Evolutionary conservation across 2,329 filamentous ascomycete species (phyloP).

Genomic region (Neobulgaria alba): DNA sequence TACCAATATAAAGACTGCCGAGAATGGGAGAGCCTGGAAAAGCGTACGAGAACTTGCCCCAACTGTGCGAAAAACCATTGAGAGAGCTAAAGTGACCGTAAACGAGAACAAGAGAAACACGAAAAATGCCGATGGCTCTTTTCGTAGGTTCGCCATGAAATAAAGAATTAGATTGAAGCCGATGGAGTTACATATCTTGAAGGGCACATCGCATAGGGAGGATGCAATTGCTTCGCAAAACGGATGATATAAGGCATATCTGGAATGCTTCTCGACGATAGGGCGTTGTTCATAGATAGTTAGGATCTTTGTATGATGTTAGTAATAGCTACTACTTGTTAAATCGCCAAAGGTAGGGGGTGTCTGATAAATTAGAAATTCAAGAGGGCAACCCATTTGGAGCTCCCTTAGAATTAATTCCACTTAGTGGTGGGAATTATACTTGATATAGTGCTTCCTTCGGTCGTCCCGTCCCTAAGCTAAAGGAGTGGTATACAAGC

Average conservation of each 20-base stretch:
- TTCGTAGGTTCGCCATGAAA: slow-evolving; percentile 68
- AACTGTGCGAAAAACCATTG: slow-evolving; percentile 78
- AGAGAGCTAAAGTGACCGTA: slow-evolving; percentile 44
- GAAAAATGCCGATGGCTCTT: slow-evolving; percentile 67
- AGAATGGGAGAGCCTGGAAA: slow-evolving; percentile 53
- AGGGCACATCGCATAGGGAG: slow-evolving; percentile 78
- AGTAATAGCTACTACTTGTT: no score
- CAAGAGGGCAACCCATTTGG: slow-evolving; percentile 36
- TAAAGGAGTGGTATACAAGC: no score
- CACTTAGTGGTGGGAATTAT: no score
- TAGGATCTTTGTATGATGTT: slow-evolving; percentile 38
- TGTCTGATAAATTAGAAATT: not conserved
- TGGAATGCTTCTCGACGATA: slow-evolving; percentile 63
- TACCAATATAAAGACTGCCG: slow-evolving; percentile 37
- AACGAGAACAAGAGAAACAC: slow-evolving; percentile 47
- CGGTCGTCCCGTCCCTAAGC: no score
- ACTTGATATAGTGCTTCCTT: no score
- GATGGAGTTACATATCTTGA: slow-evolving; percentile 66
- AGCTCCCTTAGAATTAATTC: no score
- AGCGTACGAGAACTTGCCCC: slow-evolving; percentile 64
- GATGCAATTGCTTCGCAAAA: slow-evolving; percentile 79
- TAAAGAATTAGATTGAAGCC: slow-evolving; percentile 75
- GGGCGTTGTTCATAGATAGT: slow-evolving; percentile 47
- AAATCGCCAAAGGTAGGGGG: no score
- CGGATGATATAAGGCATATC: slow-evolving; percentile 87